These are phyloP conservation scores for Bipolaris zeicola DNA, from an alignment of 2,329 filamentous ascomycete species.

Conservation along the genomic window DNA sequence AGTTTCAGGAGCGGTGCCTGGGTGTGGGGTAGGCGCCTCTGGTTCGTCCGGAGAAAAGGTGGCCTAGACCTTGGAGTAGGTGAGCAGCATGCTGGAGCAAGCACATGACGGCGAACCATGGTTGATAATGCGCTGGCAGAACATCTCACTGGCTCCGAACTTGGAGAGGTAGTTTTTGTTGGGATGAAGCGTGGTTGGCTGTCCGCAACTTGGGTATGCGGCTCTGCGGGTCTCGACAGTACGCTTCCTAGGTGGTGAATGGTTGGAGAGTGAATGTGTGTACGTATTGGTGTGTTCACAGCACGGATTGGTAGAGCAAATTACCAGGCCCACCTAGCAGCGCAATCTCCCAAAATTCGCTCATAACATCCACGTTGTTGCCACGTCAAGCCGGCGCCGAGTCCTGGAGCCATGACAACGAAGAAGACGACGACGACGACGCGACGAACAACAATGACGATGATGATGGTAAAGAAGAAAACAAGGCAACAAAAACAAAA, in stretches of 20 bases:
- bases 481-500: slow-evolving; percentile 7
- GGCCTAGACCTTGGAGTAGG: slow-evolving; percentile 8
- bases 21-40: slow-evolving; percentile 18
- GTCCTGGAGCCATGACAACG: slow-evolving; percentile 4
- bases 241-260: slow-evolving; percentile 1
- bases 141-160: slow-evolving; percentile 11
- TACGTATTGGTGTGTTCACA: not conserved
- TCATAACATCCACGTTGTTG: slow-evolving; percentile 3
- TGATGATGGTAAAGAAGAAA: not conserved
- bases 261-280: not conserved
- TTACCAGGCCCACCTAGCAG: slow-evolving; percentile 11
- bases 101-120: slow-evolving; percentile 17
- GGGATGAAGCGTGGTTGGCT: slow-evolving; percentile 15
- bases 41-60: slow-evolving; percentile 23
- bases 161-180: slow-evolving; percentile 16
- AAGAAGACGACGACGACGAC: not conserved
- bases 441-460: not conserved
- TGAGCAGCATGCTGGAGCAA: slow-evolving; percentile 1
- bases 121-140: slow-evolving; percentile 2
- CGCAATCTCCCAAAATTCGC: slow-evolving; percentile 12
- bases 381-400: slow-evolving; percentile 13
- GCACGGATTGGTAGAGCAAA: slow-evolving; percentile 7
- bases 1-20: slow-evolving; percentile 19
- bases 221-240: slow-evolving; percentile 17
- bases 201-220: slow-evolving; percentile 9